Evolutionary conservation across 2,329 filamentous ascomycete genomes (phyloP), one percentile per base, ranked within the genome.

Genomic region (Fusarium nurragi): DNA sequence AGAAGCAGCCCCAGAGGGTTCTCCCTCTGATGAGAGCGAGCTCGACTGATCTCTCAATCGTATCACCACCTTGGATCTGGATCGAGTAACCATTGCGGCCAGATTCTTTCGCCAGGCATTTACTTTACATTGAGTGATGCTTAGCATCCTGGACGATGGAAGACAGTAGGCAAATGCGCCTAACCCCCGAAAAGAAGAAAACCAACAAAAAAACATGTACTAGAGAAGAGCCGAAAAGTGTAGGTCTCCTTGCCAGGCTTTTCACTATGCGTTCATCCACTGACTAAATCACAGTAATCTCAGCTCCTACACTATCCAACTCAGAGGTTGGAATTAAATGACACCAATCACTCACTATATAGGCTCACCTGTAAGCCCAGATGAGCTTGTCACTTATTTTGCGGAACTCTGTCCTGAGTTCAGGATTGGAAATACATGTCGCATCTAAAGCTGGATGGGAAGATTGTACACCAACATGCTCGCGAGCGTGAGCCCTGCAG

Each of bases 381-480:
- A 54, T 39, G 47, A 45, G 40, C 47, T 54, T 41, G 38, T 47
- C 32, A 36, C 25, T 38, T 38, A 25, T 49, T 49, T 57, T 39
- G 43, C 39, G 38, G 41, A 34, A 64, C n/a, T 26, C 26, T 47
- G 26, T 40, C 26, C 21, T 39, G 41, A 66, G 49, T 51, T 19
- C 23, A 49, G 32, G 30, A 39, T 67, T 66, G 63, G 49, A 66
- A 12, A 64, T 22, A 64, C 43, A 38, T 18, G 36, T 16, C n/a
- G 41, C 37, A 10, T 41, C 57, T 19, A 43, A 28, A 30, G 30
- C 50, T 52, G 63, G 53, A 49, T 44, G 63, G 64, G 57, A 55
- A 60, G 13, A 54, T 23, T 54, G 37, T 54, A 51, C 46, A 51
- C 9, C 32, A 18, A 37, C 34, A 40, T 48, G 25, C 49, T 54